phyloP scores from a whole-genome alignment of 176 grass and related monocot genomes.

The Cymbopogon citratus region DNA sequence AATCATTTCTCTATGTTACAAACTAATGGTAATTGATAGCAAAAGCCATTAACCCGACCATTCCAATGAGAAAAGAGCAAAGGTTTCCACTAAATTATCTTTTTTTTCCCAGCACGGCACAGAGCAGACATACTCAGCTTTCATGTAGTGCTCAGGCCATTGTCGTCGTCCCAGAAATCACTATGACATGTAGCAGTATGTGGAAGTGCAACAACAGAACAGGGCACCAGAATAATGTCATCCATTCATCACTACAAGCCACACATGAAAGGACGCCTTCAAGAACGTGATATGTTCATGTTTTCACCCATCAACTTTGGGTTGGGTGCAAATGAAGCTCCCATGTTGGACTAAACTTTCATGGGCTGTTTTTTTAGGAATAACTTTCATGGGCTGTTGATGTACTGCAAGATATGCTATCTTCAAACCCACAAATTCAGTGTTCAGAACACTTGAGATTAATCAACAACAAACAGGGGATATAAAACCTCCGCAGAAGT shows the following conservation, averaged over 20 bases:
- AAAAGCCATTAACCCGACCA: not conserved
- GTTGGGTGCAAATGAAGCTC: not conserved
- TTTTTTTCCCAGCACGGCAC: not conserved
- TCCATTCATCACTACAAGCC: not conserved
- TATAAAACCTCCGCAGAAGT: too few species aligned
- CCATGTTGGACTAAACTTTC: not conserved
- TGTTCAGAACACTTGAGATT: not conserved
- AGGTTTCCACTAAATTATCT: not conserved
- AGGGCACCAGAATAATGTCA: not conserved
- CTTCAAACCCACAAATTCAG: not conserved
- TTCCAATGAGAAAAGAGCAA: not conserved
- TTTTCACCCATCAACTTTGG: not conserved
- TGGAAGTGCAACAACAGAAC: not conserved
- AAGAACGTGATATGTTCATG: not conserved
- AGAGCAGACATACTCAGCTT: not conserved
- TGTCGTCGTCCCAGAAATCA: not conserved
- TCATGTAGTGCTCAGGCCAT: not conserved
- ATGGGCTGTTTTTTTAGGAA: too few species aligned
- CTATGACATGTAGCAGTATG: not conserved
- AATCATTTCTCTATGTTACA: not conserved
- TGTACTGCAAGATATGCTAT: not conserved
- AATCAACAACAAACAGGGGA: not conserved
- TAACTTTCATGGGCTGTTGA: not conserved
- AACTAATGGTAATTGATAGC: not conserved
- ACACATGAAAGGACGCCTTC: not conserved